Evolutionary conservation across 176 grass and related monocot species (phyloP), one percentile per base, ranked within the genome.

Genomic region (Eragrostis nindensis): DNA sequence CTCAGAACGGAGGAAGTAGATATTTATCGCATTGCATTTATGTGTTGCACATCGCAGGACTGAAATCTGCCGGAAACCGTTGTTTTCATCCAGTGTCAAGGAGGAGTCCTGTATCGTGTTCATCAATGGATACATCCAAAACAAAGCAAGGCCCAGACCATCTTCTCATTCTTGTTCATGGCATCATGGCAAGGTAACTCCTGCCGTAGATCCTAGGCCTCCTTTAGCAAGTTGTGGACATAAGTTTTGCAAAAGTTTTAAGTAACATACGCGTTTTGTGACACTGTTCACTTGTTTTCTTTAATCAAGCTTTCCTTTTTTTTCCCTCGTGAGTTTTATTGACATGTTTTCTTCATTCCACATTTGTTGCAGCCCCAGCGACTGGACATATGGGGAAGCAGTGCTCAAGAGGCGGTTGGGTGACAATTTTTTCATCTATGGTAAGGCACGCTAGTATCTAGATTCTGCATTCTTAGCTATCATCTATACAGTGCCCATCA

Each of bases 141-240:
- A 81, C 39, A 65, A 89, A 90, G n/a, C 77, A 68, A 69, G 84
- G 53, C 71, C 94, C 92, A 22, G 89, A 94, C 22, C 94, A 97
- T 88, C 92, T 97, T 68, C 87, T 97, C 66, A 62, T 94, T 77
- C 87, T 97, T 79, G 92, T 97, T 52, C 94, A 94, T 80, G 94
- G 94, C 21, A 97, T 97, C 85, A 74, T 92, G 75, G 87, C 92
- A 48, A 94, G 94, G 92, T 97, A 92, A 39, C 18, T 2, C 4
- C 32, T 26, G 7, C 8, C 30, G 50, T 55, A 54, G 47, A 68
- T 79, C 32, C 13, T 42, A 68, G 0, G 41, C 22, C 47, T 68
- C 19, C 47, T 38, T 8, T 41, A 25, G 7, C n/a, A 66, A 36
- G 11, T 63, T 47, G 26, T 29, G 5, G 36, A 21, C 5, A 8